Evolutionary conservation across 1,284 basidiomycete species (phyloP).

Genomic region (Thelephora terrestris): DNA sequence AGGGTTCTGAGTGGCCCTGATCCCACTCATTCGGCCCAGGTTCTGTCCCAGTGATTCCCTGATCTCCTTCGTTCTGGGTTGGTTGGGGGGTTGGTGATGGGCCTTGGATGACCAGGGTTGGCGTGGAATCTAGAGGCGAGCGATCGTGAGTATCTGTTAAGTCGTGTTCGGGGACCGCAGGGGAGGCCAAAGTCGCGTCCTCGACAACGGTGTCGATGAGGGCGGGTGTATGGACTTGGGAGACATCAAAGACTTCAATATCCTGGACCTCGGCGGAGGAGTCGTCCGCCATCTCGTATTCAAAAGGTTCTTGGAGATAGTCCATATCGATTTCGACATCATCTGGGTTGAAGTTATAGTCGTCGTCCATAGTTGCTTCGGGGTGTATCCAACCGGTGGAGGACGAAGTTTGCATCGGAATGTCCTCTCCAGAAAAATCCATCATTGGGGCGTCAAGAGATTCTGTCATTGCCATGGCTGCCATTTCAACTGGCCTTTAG

Average conservation of each 20-base stretch:
- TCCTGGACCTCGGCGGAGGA: slow-evolving; percentile 31
- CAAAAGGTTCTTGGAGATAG: slow-evolving; percentile 37
- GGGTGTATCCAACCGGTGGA: slow-evolving; percentile 45
- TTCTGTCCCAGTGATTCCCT: no score
- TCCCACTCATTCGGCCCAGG: no score
- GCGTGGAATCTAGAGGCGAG: no score
- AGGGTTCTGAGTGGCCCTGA: no score
- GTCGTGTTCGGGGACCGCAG: no score
- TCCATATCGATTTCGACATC: slow-evolving; percentile 68
- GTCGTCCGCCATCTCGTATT: slow-evolving; percentile 67
- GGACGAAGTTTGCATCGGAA: slow-evolving; percentile 44
- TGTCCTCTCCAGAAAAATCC: slow-evolving; percentile 53
- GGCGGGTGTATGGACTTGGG: slow-evolving; percentile 25
- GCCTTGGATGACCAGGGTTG: no score
- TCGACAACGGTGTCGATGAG: slow-evolving; percentile 2
- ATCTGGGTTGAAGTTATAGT: slow-evolving; percentile 25
- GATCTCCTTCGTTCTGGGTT: no score
- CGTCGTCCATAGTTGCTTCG: slow-evolving; percentile 59
- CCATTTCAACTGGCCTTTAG: slow-evolving; percentile 14
- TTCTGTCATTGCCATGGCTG: slow-evolving; percentile 32
- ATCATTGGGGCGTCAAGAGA: slow-evolving; percentile 58
- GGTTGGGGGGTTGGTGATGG: no score
- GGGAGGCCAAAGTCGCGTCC: no score
- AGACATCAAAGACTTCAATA: slow-evolving; percentile 52
- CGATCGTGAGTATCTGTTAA: no score